A percentile compares a stretch with the other conserved stretches of the same genome.
Conservation (phyloP, 176 grass and related monocot species). For the Aegilops bicornis region DNA sequence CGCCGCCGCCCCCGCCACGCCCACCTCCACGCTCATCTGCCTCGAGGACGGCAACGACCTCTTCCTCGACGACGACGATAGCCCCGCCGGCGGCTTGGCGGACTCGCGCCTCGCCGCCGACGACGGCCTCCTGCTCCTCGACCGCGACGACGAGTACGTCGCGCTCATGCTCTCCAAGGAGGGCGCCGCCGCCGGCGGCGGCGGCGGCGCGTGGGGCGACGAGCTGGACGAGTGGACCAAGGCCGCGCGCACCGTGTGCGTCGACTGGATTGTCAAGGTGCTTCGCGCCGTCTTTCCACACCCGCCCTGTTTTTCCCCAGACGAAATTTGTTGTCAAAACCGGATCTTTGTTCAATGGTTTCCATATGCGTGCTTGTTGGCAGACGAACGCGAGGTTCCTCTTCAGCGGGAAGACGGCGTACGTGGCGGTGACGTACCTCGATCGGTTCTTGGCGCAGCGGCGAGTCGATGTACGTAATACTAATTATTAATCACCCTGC, state of each 20-base stretch:
- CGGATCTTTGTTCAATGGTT: background rate
- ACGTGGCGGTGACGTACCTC: conserved; percentile 74
- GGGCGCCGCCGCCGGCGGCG: background rate
- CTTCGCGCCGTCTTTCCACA: background rate
- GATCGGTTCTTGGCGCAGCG: conserved; percentile 73
- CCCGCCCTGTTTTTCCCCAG: background rate
- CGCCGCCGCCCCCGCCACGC: conserved; percentile 34
- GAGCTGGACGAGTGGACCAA: conserved; percentile 46
- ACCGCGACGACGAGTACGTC: conserved; percentile 63
- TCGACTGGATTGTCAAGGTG: conserved; percentile 76
- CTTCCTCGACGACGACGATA: conserved; percentile 26
- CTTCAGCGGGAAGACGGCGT: conserved; percentile 71
- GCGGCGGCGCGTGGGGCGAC: background rate
- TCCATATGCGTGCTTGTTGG: background rate
- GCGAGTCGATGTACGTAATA: conserved; percentile 54
- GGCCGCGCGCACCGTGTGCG: conserved; percentile 48
- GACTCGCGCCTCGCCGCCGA: conserved; percentile 21
- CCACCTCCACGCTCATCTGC: conserved; percentile 71
- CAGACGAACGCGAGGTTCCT: conserved; percentile 55
- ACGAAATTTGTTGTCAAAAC: background rate
- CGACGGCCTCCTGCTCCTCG: conserved; percentile 25
- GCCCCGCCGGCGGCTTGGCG: background rate
- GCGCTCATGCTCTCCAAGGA: conserved; percentile 74
- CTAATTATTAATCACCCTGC: background rate
- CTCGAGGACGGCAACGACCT: conserved; percentile 54